A percentile compares a stretch with the other conserved stretches of the same genome.
phyloP scores from a whole-genome alignment of 495 filamentous ascomycete species.

The Penicillium robsamsonii region DNA sequence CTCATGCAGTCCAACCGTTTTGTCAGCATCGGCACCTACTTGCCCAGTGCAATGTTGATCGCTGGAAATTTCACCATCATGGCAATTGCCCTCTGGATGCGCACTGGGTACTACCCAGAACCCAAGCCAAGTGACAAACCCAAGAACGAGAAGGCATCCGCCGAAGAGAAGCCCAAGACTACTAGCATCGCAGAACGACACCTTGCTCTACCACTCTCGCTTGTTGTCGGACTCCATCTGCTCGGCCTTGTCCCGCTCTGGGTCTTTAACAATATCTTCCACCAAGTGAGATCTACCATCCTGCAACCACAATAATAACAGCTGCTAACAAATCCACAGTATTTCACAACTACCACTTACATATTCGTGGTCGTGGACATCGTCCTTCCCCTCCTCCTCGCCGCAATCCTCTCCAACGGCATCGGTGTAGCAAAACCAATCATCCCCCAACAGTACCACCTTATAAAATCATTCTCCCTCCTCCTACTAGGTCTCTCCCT shows the following conservation, averaged over 20 bases:
- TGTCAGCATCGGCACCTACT: constrained; percentile 96
- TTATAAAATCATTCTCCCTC: constrained; percentile 89
- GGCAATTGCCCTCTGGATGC: constrained; percentile 88
- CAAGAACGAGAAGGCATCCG: constrained; percentile 24
- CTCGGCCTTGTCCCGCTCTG: constrained; percentile 82
- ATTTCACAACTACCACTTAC: constrained; percentile 49
- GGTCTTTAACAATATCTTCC: constrained; percentile 73
- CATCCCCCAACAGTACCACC: constrained; percentile 62
- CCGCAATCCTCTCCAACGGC: constrained; percentile 52
- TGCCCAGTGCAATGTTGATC: constrained; percentile 94
- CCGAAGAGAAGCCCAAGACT: constrained; percentile 20
- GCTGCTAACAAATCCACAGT: constrained; percentile 38
- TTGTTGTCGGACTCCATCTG: constrained; percentile 70
- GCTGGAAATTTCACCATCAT: constrained; percentile 94
- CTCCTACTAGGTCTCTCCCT: constrained; percentile 88
- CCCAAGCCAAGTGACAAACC: constrained; percentile 16
- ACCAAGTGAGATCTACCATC: constrained; percentile 53
- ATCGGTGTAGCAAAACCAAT: constrained; percentile 49
- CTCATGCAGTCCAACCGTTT: constrained; percentile 87
- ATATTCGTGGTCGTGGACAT: constrained; percentile 58
- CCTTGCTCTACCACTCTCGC: constrained; percentile 71
- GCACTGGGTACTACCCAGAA: constrained; percentile 61
- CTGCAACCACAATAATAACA: constrained; percentile 1
- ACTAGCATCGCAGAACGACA: constrained; percentile 59
- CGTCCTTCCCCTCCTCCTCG: constrained; percentile 56